phyloP scores from a whole-genome alignment of 2,329 filamentous ascomycete genomes.

The Verticillium nubilum region DNA sequence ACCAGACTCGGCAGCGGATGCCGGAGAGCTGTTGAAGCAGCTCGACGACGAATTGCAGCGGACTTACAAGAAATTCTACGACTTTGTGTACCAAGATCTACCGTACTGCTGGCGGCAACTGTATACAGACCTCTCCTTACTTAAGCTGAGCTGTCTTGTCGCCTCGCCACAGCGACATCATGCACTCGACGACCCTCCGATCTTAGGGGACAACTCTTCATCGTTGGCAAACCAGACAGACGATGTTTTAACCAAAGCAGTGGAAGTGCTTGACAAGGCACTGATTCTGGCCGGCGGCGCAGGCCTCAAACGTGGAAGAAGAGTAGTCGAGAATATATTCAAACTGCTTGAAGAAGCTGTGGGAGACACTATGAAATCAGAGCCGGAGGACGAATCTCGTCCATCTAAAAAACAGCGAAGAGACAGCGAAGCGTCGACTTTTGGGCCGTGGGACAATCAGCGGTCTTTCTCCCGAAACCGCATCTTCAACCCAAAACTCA shows the following conservation, averaged over 20 bases:
- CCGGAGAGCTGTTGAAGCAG: background rate
- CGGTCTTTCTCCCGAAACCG: slow-evolving; percentile 16
- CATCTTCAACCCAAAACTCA: slow-evolving; percentile 34
- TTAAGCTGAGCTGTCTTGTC: slow-evolving; percentile 40
- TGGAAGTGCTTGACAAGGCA: slow-evolving; percentile 67
- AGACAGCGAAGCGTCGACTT: slow-evolving; percentile 4
- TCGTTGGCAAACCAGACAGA: background rate
- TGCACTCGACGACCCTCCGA: background rate
- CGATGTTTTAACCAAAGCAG: slow-evolving; percentile 15
- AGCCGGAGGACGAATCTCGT: background rate
- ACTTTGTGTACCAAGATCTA: slow-evolving; percentile 62
- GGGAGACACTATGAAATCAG: background rate
- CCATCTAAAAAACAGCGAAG: background rate
- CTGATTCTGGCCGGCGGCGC: slow-evolving; percentile 69
- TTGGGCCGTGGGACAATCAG: slow-evolving; percentile 9
- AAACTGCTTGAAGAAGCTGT: slow-evolving; percentile 30
- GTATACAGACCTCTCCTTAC: slow-evolving; percentile 65
- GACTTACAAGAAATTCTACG: slow-evolving; percentile 45
- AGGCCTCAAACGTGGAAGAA: slow-evolving; percentile 38
- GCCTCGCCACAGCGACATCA: background rate
- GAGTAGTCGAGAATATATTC: slow-evolving; percentile 48
- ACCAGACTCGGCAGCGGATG: background rate
- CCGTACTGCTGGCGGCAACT: slow-evolving; percentile 64
- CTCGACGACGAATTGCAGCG: slow-evolving; percentile 5
- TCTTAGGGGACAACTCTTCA: background rate